phyloP scores from a whole-genome alignment of 2,329 filamentous ascomycete genomes.

The Graphilbum fragrans region DNA sequence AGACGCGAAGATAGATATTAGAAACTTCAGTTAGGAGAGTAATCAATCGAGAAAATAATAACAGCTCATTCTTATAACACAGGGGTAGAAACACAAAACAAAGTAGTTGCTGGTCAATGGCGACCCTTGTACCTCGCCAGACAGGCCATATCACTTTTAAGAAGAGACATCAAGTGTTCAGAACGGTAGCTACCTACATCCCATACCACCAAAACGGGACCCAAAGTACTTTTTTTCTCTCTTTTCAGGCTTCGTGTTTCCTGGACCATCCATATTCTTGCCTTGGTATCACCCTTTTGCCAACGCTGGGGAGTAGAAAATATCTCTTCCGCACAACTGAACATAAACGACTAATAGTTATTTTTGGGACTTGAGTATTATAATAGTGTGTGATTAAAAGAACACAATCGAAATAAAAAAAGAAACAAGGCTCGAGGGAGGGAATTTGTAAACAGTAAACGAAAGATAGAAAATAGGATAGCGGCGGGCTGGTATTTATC shows the following conservation, averaged over 20 bases:
- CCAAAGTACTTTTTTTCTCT: too few relatives aligned
- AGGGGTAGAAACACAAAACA: neutral
- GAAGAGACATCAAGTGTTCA: too few relatives aligned
- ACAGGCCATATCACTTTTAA: too few relatives aligned
- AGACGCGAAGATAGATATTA: too few relatives aligned
- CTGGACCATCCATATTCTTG: neutral
- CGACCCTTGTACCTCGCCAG: too few relatives aligned
- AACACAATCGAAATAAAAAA: neutral
- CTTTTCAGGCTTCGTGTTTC: neutral
- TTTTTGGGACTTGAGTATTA: neutral
- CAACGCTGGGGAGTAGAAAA: neutral
- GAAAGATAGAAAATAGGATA: constrained; percentile 33
- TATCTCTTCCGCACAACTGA: neutral
- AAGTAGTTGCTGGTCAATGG: neutral
- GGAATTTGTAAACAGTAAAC: constrained; percentile 23
- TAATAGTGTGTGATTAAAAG: neutral
- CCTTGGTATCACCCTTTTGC: neutral
- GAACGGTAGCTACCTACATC: too few relatives aligned
- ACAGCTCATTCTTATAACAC: neutral
- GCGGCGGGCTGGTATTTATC: constrained; percentile 46
- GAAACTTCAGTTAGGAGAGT: too few relatives aligned
- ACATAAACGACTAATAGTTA: neutral
- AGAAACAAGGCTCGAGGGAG: constrained; percentile 21
- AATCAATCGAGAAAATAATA: neutral
- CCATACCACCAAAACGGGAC: too few relatives aligned